Evolutionary conservation across 2,329 filamentous ascomycete genomes (phyloP), one percentile per base, ranked within the genome.

Genomic region (Esteya vermicola): DNA sequence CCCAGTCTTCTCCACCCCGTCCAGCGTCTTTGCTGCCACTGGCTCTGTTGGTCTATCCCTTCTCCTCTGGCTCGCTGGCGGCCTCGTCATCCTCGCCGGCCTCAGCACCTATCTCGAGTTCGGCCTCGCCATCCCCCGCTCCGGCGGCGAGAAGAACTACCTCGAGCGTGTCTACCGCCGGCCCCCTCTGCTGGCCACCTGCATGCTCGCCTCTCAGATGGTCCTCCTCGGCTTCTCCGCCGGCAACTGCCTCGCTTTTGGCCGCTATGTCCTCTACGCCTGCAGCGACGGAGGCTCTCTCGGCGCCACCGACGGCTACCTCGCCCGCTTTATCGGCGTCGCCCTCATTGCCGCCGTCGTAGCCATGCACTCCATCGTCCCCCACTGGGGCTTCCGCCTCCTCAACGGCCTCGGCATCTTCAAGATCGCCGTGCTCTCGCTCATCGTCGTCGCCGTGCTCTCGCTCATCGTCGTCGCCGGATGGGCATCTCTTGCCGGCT

Each of bases 41-140:
- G 70, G 70, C 1, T 72, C 63, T 7, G 69, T 73, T 4, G 70
- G 70, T 3, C 60, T 71, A 27, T 59, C 63, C 8, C 53, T 75
- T 8, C 56, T 70, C 35, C 53, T 75, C 16, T 75, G 71, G 71
- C 59, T 72, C 1, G 54, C 72, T 7, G 70, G 67, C 23, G 57
- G 56, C 25, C 44, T 63, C 12, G 60, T 67, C 28, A 60, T 61
- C 2, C 58, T 60, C 39, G 60, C 61, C 35, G 64, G 64, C 18
- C 55, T 65, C 14, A 54, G 58, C 14, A 62, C 65, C 4, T 66
- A 62, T 46, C 51, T 67, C 9, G 43, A 67, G 38, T 56, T 67
- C 10, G 64, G 63, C 26, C 60, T 55, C 4, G 60, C 59, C 20
- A 57, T 67, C 14, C 64, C 64, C 12, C 52, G 58, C 19, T 61